phyloP scores from a whole-genome alignment of 441 rosid genomes.

The Syzygium malaccense region DNA sequence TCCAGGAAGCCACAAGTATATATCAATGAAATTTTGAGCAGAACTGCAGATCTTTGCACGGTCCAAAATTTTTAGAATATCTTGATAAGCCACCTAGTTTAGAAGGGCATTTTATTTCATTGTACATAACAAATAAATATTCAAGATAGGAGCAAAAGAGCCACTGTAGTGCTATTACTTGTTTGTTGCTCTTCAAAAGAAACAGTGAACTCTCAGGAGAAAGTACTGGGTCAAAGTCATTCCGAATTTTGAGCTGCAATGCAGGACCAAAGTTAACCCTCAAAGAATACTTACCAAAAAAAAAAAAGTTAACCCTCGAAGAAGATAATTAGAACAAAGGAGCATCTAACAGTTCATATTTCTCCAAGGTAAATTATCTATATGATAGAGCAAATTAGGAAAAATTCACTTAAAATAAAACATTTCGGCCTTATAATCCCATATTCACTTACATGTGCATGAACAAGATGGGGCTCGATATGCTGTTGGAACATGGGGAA shows the following conservation, averaged over 20 bases:
- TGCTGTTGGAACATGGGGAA: constrained; percentile 99
- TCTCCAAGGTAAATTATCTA: neutral
- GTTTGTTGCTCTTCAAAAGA: constrained; percentile 91
- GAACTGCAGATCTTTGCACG: constrained; percentile 77
- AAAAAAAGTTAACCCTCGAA: neutral
- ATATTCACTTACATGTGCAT: constrained; percentile 84
- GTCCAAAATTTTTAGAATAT: constrained; percentile 84
- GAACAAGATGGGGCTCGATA: constrained; percentile 99
- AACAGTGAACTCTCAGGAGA: constrained; percentile 99
- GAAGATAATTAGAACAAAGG: neutral
- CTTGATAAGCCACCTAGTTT: constrained; percentile 79
- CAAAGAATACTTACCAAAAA: too few relatives aligned
- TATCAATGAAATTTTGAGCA: constrained; percentile 90
- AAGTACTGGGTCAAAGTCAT: constrained; percentile 99
- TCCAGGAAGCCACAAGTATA: constrained; percentile 86
- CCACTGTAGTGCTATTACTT: constrained; percentile 36
- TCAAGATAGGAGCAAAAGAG: constrained; percentile 20
- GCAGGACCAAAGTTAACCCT: constrained; percentile 2
- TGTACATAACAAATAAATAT: constrained; percentile 3
- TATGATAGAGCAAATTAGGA: neutral
- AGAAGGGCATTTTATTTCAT: neutral
- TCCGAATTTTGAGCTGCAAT: constrained; percentile 92
- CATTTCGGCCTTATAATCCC: constrained; percentile 1
- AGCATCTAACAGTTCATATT: neutral
- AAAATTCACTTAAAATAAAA: neutral